Evolutionary conservation across 306 rosid genomes (phyloP), one percentile per base, ranked within the genome.

Genomic region (Malus sieversii): DNA sequence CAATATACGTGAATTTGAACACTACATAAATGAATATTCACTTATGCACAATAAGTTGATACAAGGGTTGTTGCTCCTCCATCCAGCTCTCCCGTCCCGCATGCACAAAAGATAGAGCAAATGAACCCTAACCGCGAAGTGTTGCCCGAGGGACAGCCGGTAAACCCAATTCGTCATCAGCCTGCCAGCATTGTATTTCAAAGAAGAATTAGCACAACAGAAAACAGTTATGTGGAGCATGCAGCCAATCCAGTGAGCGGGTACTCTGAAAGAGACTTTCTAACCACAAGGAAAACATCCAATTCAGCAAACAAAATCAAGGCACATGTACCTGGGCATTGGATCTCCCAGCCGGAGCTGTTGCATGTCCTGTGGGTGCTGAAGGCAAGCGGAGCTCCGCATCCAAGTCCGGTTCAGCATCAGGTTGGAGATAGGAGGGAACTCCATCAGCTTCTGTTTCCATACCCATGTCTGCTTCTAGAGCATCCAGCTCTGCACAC

Each of bases 351-450:
- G 84, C 84, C 10, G 89, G 86, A 35, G 70, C 80, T 38, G 87
- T 71, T 22, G 88, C 75, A 46, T 92, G 91, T 78, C 99, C 96
- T 15, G 79, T 29, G 48, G 99, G 99, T 60, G 99, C 97, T 67
- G 99, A 66, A 76, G 98, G 99, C 82, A 96, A 79, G 86, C 85
- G 92, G 68, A 96, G 90, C 80, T 96, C 98, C 14, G 91, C 76
- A 0, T 96, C 98, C 63, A 89, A 85, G 82, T 90, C 90, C n/a
- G 97, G 42, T 82, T 92, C 97, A 79, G 82, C 89, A 72, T 95
- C 99, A 33, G 98, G 99, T 79, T 92, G 99, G 74, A 96, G 99
- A 82, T 96, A 96, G 29, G 98, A 96, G 53, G 99, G 99, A 66
- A 96, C 96, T 32, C 97, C 98, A 69, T 88, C 88, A 76, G 89